phyloP scores from a whole-genome alignment of 768 basidiomycete genomes.

The Clitopilus hobsonii region DNA sequence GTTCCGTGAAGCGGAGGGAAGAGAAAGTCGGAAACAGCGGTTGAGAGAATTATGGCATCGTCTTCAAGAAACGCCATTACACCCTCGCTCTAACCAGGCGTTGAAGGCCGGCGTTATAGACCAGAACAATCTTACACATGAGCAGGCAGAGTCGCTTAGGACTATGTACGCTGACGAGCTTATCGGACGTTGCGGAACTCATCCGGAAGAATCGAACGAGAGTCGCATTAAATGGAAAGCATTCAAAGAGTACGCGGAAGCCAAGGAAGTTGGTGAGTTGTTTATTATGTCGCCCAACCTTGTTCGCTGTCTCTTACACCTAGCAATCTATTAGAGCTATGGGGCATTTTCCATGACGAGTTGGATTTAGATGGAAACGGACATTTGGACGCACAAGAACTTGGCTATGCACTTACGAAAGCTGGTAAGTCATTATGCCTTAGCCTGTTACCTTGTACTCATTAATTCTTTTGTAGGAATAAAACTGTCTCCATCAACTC shows the following conservation, averaged over 20 bases:
- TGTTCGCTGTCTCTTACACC: slow-evolving; percentile 11
- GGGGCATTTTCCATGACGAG: slow-evolving; percentile 88
- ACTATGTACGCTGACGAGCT: slow-evolving; percentile 79
- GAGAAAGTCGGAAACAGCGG: slow-evolving; percentile 53
- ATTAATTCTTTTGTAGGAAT: slow-evolving; percentile 52
- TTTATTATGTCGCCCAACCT: slow-evolving; percentile 5
- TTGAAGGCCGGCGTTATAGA: slow-evolving; percentile 6
- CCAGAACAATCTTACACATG: slow-evolving; percentile 39
- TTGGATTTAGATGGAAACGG: slow-evolving; percentile 90
- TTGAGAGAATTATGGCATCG: slow-evolving; percentile 62
- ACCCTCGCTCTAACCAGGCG: slow-evolving; percentile 3
- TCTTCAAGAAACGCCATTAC: slow-evolving; percentile 30
- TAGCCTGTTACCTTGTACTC: slow-evolving; percentile 11
- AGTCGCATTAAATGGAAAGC: slow-evolving; percentile 62
- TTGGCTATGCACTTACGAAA: slow-evolving; percentile 45
- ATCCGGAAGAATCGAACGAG: slow-evolving; percentile 31
- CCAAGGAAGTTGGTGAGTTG: slow-evolving; percentile 74
- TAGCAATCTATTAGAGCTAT: slow-evolving; percentile 55
- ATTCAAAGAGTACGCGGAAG: slow-evolving; percentile 71
- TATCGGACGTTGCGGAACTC: slow-evolving; percentile 46
- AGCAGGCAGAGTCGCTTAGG: slow-evolving; percentile 59
- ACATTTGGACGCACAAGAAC: slow-evolving; percentile 55
- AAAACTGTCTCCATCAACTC: slow-evolving; percentile 57
- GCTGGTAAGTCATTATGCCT: slow-evolving; percentile 48
- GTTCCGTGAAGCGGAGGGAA: slow-evolving; percentile 62